Conservation (phyloP, 352 stramenopile genomes). For the Thalassiosira oceanica region DNA sequence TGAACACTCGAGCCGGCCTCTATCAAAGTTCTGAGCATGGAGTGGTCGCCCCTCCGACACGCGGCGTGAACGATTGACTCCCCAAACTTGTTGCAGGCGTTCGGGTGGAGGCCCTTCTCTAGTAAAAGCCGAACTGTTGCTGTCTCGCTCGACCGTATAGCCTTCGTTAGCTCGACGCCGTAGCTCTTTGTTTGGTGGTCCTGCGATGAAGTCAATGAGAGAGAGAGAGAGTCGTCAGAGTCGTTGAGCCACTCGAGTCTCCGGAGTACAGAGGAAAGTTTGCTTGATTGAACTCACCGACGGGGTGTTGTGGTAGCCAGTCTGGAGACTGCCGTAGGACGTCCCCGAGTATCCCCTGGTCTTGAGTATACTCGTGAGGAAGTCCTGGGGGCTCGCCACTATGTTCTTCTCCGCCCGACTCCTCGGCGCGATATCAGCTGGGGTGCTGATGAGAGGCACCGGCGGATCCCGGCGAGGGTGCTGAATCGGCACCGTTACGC, state of each 20-base stretch:
- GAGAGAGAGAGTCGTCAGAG: background rate
- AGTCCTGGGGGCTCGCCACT: conserved; percentile 47
- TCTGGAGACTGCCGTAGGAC: conserved; percentile 51
- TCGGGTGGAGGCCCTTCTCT: conserved; percentile 52
- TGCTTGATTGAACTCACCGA: conserved; percentile 20
- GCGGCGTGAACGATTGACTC: conserved; percentile 83
- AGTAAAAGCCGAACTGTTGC: conserved; percentile 33
- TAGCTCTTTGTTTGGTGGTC: conserved; percentile 64
- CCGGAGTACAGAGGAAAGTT: background rate
- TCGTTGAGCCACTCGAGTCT: background rate
- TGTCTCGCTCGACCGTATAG: conserved; percentile 57
- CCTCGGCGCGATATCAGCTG: too few relatives aligned
- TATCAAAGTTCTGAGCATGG: conserved; percentile 70
- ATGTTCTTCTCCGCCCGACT: conserved; percentile 14
- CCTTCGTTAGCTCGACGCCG: conserved; percentile 60
- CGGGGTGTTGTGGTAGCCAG: conserved; percentile 66
- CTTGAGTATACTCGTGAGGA: conserved; percentile 41
- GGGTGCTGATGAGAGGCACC: too few relatives aligned
- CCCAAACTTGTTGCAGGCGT: conserved; percentile 81
- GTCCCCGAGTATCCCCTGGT: conserved; percentile 58
- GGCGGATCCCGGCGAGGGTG: too few relatives aligned
- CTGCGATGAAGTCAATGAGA: conserved; percentile 7
- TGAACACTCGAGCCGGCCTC: conserved; percentile 49
- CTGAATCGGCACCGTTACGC: too few relatives aligned
- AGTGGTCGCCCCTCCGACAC: conserved; percentile 65